Evolutionary conservation across 352 stramenopile species (phyloP), one percentile per base, ranked within the genome.

Genomic region (Phytophthora pinifolia): DNA sequence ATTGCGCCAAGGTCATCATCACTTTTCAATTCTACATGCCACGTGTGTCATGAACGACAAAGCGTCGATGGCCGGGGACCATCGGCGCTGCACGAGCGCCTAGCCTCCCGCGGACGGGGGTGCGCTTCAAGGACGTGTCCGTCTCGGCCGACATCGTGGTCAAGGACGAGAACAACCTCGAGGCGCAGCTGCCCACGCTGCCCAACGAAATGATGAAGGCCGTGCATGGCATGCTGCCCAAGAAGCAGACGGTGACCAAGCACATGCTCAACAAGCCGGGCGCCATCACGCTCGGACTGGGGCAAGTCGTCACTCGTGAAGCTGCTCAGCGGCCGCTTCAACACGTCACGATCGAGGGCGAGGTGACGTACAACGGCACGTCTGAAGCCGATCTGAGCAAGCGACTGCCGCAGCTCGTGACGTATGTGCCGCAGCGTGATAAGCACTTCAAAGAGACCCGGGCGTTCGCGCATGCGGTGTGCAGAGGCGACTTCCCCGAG

Each of bases 391-490:
- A 48, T 8, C 32, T 59, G 27, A 33, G 54, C 32, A 67, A 50
- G 15, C 25, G 42, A 17, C 25, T 65, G 27, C 54, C 60, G 1
- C 60, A 69, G 17, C 39, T 65, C 17, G 61, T 65, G 29, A 31
- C 54, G 20, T 70, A 65, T 33, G 61, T 70, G 15, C 17, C 47
- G 15, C 63, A 72, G 32, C 41, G 43, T 9, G 58, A 72, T n/a
- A 59, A 56, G 30, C 63, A 72, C 43, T 61, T 58, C 25, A 63
- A 63, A 39, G 55, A 63, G 33, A 63, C 55, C 6, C 34, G 58
- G 39, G 55, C 46, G 33, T 74, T 70, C 14, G 60, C 65, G 0
- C 57, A n/a, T n/a, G n/a, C n/a, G n/a, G n/a, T n/a, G n/a, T n/a
- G n/a, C n/a, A n/a, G n/a, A n/a, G n/a, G n/a, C n/a, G n/a, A n/a